Evolutionary conservation across 202 grass and related monocot species (phyloP).

Genomic region (Alloteropsis angusta): DNA sequence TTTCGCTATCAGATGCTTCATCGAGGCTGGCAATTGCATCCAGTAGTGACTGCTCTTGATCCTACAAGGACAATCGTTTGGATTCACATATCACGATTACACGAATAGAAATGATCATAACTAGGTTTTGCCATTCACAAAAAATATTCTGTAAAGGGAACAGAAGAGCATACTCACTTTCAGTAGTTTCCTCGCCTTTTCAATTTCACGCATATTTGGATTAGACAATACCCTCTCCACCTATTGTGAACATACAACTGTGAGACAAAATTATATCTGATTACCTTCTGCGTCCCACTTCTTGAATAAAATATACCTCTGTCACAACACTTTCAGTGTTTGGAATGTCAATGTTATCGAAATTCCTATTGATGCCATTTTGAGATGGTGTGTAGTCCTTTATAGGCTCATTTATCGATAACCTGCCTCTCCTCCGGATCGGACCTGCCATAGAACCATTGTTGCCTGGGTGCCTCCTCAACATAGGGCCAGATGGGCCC

Average conservation of each 20-base stretch:
- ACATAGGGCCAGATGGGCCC: conserved; percentile 30
- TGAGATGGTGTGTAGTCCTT: conserved; percentile 39
- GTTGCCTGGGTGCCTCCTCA: conserved; percentile 35
- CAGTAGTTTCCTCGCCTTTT: conserved; percentile 72
- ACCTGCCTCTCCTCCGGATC: conserved; percentile 37
- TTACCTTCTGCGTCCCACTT: conserved; percentile 1
- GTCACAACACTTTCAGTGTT: conserved; percentile 57
- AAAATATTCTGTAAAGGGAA: neutral
- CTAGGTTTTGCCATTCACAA: neutral
- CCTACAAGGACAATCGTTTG: conserved; percentile 37
- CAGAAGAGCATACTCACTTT: conserved; percentile 45
- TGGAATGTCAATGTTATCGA: conserved; percentile 51
- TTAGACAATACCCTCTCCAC: conserved; percentile 75
- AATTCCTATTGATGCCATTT: conserved; percentile 53
- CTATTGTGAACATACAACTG: conserved; percentile 18
- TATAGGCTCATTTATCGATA: conserved; percentile 37
- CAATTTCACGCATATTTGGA: conserved; percentile 69
- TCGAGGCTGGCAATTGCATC: conserved; percentile 85
- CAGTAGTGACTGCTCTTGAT: conserved; percentile 82
- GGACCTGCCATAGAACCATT: conserved; percentile 33
- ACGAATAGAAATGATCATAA: neutral
- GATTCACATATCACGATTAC: conserved; percentile 4
- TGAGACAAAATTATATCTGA: conserved; percentile 22
- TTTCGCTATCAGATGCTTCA: conserved; percentile 77
- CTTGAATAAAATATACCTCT: conserved; percentile 46